phyloP scores from a whole-genome alignment of 352 stramenopile species.

The Globisporangium viniferum region DNA sequence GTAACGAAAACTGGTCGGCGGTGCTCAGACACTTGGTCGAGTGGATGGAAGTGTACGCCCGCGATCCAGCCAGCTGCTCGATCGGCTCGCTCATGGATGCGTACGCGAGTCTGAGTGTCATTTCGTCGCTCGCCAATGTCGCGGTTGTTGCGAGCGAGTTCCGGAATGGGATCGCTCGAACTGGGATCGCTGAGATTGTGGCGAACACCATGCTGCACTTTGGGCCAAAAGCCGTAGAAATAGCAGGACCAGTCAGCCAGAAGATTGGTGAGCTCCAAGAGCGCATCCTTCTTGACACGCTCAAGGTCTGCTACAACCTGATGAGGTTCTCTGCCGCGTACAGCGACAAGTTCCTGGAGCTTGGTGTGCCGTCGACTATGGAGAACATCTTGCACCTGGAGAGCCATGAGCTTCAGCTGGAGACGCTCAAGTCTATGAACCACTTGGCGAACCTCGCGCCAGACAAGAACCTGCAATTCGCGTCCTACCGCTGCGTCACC shows the following conservation, averaged over 20 bases:
- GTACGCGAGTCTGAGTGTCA: constrained; percentile 38
- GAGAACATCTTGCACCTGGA: constrained; percentile 49
- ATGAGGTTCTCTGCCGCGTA: constrained; percentile 38
- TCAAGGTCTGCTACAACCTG: constrained; percentile 41
- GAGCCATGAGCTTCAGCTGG: constrained; percentile 33
- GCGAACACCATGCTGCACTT: constrained; percentile 31
- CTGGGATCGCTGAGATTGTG: constrained; percentile 48
- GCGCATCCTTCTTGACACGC: constrained; percentile 29
- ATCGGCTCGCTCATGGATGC: constrained; percentile 35
- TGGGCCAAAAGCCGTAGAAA: constrained; percentile 3
- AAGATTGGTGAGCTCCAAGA: constrained; percentile 8
- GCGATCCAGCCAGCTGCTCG: constrained; percentile 34
- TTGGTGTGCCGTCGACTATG: constrained; percentile 33
- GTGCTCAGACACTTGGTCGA: constrained; percentile 55
- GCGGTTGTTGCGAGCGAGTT: constrained; percentile 26
- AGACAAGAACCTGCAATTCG: constrained; percentile 24
- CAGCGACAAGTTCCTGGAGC: constrained; percentile 33
- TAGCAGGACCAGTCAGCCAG: constrained; percentile 9
- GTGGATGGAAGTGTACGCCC: constrained; percentile 70
- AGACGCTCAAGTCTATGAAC: constrained; percentile 32
- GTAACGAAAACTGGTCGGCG: constrained; percentile 33
- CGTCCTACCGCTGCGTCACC: constrained; percentile 22
- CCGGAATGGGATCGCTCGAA: constrained; percentile 28
- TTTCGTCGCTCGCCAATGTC: constrained; percentile 29
- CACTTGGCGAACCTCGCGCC: constrained; percentile 24